Evolutionary conservation across 352 stramenopile species (phyloP).

Genomic region (Globisporangium irregulare): DNA sequence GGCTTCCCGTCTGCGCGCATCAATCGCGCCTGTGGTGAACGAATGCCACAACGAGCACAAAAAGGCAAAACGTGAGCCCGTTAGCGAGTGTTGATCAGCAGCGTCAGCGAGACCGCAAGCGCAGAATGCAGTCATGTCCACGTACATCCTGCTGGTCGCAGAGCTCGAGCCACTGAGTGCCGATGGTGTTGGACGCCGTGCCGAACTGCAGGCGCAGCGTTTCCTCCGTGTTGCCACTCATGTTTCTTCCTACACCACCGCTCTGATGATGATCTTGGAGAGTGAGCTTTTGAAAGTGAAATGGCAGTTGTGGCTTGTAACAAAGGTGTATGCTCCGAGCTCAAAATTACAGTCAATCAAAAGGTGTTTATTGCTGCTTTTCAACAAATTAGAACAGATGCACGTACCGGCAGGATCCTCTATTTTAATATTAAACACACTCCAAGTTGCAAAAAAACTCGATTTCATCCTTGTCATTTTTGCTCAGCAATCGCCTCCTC

Average conservation of each 20-base stretch:
- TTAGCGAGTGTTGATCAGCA: neutral
- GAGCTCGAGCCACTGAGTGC: conserved; percentile 55
- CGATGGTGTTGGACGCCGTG: conserved; percentile 59
- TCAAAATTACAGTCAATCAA: neutral
- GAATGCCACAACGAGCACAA: neutral
- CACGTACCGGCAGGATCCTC: neutral
- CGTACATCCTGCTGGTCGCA: conserved; percentile 44
- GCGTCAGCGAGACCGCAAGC: neutral
- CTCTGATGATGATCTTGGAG: neutral
- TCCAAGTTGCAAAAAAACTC: neutral
- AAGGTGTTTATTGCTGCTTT: neutral
- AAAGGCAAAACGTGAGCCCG: neutral
- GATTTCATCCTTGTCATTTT: neutral
- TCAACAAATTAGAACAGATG: neutral
- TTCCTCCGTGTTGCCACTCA: conserved; percentile 35
- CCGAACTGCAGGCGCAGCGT: conserved; percentile 74
- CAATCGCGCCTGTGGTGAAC: conserved; percentile 19
- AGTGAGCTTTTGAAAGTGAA: neutral
- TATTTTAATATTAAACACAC: neutral
- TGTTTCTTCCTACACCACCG: neutral
- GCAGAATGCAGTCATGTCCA: neutral
- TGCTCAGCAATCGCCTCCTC: neutral
- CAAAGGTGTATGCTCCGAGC: neutral
- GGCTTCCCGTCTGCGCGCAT: conserved; percentile 31
- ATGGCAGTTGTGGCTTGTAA: neutral